Percentiles rank a stretch among this genome's conserved stretches.
Conservation (phyloP, 768 basidiomycete genomes). For the Hypsizygus marmoreus region DNA sequence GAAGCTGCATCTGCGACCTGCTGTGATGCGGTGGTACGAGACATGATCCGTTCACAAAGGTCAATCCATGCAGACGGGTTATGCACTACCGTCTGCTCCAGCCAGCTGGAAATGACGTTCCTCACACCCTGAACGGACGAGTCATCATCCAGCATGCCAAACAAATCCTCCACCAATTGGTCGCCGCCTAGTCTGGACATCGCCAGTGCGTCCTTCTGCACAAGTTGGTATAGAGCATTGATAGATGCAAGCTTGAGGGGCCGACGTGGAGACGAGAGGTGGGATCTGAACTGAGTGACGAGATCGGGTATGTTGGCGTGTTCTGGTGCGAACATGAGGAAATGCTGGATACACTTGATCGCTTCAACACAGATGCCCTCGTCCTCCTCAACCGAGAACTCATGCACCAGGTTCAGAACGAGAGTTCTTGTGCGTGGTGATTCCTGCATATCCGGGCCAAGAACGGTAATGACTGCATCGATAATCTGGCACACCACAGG, state of each 20-base stretch:
- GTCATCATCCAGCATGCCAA: slow-evolving; percentile 94
- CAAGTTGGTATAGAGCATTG: slow-evolving; percentile 94
- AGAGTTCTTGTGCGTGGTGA: slow-evolving; percentile 76
- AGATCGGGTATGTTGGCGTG: slow-evolving; percentile 80
- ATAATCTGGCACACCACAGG: slow-evolving; percentile 90
- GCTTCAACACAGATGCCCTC: slow-evolving; percentile 91
- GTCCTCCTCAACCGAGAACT: slow-evolving; percentile 83
- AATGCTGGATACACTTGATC: slow-evolving; percentile 94
- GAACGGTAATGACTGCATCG: slow-evolving; percentile 89
- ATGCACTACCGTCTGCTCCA: slow-evolving; percentile 89
- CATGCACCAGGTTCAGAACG: slow-evolving; percentile 81
- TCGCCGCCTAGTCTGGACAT: slow-evolving; percentile 96
- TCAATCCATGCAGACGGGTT: slow-evolving; percentile 99
- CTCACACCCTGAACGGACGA: slow-evolving; percentile 91
- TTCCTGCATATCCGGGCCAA: slow-evolving; percentile 96
- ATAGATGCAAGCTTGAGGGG: slow-evolving; percentile 93
- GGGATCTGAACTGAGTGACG: slow-evolving; percentile 72
- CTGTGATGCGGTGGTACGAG: slow-evolving; percentile 84
- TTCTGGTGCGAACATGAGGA: slow-evolving; percentile 93
- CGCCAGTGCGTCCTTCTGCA: slow-evolving; percentile 88
- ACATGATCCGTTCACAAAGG: slow-evolving; percentile 96
- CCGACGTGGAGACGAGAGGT: slow-evolving; percentile 79
- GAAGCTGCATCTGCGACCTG: slow-evolving; percentile 68
- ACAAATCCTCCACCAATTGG: slow-evolving; percentile 89
- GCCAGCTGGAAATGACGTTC: slow-evolving; percentile 92